Conservation (phyloP, 345 rosid genomes). For the Abelmoschus esculentus region DNA sequence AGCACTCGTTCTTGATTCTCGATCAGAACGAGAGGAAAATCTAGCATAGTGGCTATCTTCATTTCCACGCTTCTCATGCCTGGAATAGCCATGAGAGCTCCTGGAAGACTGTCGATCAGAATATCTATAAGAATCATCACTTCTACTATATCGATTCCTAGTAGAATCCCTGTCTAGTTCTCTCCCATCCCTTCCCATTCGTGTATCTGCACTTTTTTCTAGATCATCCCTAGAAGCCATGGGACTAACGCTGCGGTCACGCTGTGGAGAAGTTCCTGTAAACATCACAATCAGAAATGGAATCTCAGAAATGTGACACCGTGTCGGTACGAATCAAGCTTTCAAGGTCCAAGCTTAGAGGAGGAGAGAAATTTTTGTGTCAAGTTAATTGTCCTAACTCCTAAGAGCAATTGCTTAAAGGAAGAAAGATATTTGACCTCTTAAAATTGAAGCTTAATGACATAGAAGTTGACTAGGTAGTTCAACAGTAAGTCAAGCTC, state of each 20-base stretch:
- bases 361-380: no score
- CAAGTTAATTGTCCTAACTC: background rate
- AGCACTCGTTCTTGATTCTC: constrained; percentile 34
- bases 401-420: no score
- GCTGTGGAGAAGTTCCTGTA: constrained; percentile 47
- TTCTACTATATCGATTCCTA: constrained; percentile 32
- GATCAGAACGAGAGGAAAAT: constrained; percentile 33
- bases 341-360: background rate
- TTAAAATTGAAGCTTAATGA: background rate
- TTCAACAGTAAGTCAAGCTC: background rate
- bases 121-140: constrained; percentile 45
- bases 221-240: constrained; percentile 30
- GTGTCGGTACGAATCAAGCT: background rate
- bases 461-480: background rate
- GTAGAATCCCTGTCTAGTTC: constrained; percentile 42
- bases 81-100: constrained; percentile 43
- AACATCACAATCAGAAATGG: background rate
- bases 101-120: constrained; percentile 45
- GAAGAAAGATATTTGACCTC: background rate
- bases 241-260: constrained; percentile 34
- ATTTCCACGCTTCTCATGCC: constrained; percentile 39
- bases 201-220: constrained; percentile 34
- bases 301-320: background rate
- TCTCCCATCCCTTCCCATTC: constrained; percentile 31
- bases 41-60: constrained; percentile 29